phyloP scores from a whole-genome alignment of 345 rosid genomes.

The Bruguiera sexangula region DNA sequence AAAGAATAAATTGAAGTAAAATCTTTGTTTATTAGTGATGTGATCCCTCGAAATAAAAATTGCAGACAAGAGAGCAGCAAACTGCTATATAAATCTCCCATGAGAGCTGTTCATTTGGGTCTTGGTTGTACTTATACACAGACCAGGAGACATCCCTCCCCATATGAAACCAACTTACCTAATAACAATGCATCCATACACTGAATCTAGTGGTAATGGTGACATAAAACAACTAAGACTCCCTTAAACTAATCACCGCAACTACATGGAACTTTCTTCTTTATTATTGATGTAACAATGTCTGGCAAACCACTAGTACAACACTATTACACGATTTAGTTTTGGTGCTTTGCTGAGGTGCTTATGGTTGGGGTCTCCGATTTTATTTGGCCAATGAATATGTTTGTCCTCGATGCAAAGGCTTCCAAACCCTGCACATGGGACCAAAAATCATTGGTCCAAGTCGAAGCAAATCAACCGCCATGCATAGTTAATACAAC shows the following conservation, averaged over 20 bases:
- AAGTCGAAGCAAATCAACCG: not conserved
- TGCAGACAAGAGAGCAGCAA: not conserved
- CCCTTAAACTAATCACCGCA: conserved; percentile 1
- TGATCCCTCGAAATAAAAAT: not conserved
- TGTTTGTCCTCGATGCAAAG: conserved; percentile 10
- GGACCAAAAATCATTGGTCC: conserved; percentile 10
- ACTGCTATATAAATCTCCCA: not conserved
- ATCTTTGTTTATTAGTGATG: not conserved
- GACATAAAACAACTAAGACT: not conserved
- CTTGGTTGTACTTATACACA: conserved; percentile 19
- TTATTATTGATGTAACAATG: conserved; percentile 1
- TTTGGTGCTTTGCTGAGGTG: conserved; percentile 3
- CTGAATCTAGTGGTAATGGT: conserved; percentile 20
- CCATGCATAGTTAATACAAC: too few relatives aligned
- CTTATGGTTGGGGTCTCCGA: conserved; percentile 24
- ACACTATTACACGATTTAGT: too few relatives aligned
- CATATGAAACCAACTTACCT: conserved; percentile 29
- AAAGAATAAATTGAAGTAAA: not conserved
- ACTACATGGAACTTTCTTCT: conserved; percentile 18
- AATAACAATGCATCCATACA: conserved; percentile 16
- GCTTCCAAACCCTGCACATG: conserved; percentile 1
- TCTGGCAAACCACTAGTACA: conserved; percentile 8
- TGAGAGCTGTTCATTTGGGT: conserved; percentile 21
- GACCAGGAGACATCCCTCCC: conserved; percentile 26
- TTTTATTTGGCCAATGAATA: conserved; percentile 14